Conservation (phyloP, 805 yeast species). For the Suhomyces canberraensis region DNA sequence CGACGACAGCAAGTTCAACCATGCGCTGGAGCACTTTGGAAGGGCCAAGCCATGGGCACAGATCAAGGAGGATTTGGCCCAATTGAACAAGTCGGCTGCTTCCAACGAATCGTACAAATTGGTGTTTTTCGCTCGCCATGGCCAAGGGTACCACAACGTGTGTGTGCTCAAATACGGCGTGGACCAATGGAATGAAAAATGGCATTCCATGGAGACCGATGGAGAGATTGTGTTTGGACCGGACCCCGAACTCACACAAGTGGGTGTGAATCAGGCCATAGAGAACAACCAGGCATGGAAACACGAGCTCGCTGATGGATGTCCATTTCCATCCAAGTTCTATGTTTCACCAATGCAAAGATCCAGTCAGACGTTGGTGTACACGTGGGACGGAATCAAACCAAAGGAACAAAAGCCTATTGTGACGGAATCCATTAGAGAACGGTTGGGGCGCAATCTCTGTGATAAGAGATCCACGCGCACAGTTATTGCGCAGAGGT, state of each 20-base stretch:
- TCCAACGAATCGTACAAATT: constrained; percentile 45
- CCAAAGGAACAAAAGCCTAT: constrained; percentile 19
- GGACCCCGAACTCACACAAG: constrained; percentile 55
- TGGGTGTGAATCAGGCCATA: constrained; percentile 56
- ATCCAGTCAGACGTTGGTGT: constrained; percentile 52
- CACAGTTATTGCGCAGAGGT: constrained; percentile 35
- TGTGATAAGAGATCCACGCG: constrained; percentile 56
- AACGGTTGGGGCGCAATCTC: constrained; percentile 56
- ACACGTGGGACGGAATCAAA: constrained; percentile 46
- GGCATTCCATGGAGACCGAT: constrained; percentile 51
- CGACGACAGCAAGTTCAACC: constrained; percentile 46
- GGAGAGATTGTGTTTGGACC: constrained; percentile 57
- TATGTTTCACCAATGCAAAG: constrained; percentile 65
- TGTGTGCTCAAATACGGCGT: constrained; percentile 54
- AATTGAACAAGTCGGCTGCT: constrained; percentile 33
- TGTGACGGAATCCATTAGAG: constrained; percentile 51
- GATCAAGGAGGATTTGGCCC: constrained; percentile 26
- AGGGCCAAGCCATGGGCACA: constrained; percentile 40
- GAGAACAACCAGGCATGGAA: constrained; percentile 45
- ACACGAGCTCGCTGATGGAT: constrained; percentile 42
- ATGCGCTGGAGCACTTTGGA: constrained; percentile 44
- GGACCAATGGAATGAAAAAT: constrained; percentile 54
- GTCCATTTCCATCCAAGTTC: constrained; percentile 54
- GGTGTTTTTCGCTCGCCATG: constrained; percentile 60
- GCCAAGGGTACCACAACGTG: constrained; percentile 65